Base-by-base conservation (phyloP, 176 grass and related monocot species). In the Zea luxurians region DNA sequence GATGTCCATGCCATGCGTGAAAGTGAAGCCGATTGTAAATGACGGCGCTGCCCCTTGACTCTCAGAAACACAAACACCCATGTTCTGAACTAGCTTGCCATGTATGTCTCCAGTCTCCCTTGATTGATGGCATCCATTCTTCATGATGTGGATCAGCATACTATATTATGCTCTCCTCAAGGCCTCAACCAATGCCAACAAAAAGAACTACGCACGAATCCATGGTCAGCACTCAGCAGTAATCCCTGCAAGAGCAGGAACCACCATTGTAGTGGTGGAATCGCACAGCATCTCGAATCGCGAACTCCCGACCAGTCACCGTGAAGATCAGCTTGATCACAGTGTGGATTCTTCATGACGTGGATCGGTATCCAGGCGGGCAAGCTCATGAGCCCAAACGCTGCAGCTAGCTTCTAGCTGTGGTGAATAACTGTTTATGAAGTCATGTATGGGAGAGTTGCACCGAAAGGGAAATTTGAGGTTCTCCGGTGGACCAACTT, bases 321-420 rank as follows among this genome's bases (percentile, higher is more conserved):
- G 55, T 77, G 11, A 92, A 98, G 82, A 98, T 73, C 61, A 94
- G 66, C 62, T 94, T 94, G 48, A 98, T 98, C 64, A 94, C 88
- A 5, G 67, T 88, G 60, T 98, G 96, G 88, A 78, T 95, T 95
- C 72, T 95, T 99, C 92, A 95, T 95, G 58, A 98, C 74, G 79
- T 94, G 83, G 43, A 94, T 75, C 9, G 92, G 92, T 80, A 94
- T 89, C 87, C 85, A 89, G 18, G 61, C 11, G 18, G 92, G 92
- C 85, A 90, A 77, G 74, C 18, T 95, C 71, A 95, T 86, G 54
- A 99, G 74, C 46, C 92, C 96, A 76, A 90, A 92, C 43, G 90
- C 92, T 43, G 95, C 90, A 13, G 92, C 90, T 54, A 99, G 77
- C 80, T 95, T 99, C 90, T 95, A 92, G 34, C 90, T 95, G 78